A percentile compares a stretch with the other conserved stretches of the same genome.
Evolutionary conservation across 352 stramenopile genomes (phyloP).

Genomic region (Phytophthora megakarya): DNA sequence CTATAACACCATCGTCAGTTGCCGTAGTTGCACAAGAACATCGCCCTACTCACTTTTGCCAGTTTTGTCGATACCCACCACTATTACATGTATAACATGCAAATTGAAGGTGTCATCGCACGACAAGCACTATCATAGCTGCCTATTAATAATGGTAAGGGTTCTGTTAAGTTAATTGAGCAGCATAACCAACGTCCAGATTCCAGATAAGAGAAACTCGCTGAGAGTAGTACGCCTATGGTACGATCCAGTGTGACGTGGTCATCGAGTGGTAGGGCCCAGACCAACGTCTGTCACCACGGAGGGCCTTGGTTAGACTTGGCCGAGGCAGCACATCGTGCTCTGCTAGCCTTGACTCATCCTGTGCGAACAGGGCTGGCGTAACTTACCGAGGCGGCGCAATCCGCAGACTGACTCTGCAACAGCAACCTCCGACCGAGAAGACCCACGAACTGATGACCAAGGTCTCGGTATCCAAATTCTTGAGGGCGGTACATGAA

Average conservation of each 20-base stretch:
- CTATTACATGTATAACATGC: too few relatives aligned
- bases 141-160: background rate
- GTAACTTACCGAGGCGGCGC: constrained; percentile 11
- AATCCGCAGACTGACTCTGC: constrained; percentile 29
- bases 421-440: constrained; percentile 1
- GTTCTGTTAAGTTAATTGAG: background rate
- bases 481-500: background rate
- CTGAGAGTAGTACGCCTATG: constrained; percentile 1
- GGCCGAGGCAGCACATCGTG: constrained; percentile 11
- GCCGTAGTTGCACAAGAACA: background rate
- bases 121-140: too few relatives aligned
- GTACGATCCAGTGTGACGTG: constrained; percentile 6
- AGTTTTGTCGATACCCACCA: background rate
- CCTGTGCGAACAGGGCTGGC: constrained; percentile 1
- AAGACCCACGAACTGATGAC: constrained; percentile 14
- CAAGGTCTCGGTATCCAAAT: constrained; percentile 4
- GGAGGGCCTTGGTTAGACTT: constrained; percentile 1
- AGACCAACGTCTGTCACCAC: constrained; percentile 14
- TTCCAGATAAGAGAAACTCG: background rate
- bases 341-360: constrained; percentile 27
- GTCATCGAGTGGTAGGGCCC: constrained; percentile 2
- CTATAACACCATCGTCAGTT: background rate
- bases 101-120: too few relatives aligned
- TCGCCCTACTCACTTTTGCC: background rate
- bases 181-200: background rate